phyloP scores from a whole-genome alignment of 371 early-diverging fungal genomes.

The Circinella minor region DNA sequence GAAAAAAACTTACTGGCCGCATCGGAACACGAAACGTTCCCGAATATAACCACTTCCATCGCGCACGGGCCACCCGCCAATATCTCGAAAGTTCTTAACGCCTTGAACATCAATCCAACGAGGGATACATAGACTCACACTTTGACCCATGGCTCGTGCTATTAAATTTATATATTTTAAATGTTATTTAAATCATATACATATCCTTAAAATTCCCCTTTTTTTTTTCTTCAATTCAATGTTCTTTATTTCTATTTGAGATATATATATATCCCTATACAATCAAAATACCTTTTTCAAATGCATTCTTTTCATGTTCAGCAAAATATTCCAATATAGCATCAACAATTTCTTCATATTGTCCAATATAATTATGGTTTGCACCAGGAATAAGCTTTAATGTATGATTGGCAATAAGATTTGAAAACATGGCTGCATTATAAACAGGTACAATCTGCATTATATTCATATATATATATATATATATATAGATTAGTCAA shows the following conservation, averaged over 20 bases:
- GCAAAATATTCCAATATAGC: slow-evolving; percentile 45
- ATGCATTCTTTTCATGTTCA: slow-evolving; percentile 48
- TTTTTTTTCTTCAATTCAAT: no score
- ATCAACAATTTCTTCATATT: slow-evolving; percentile 48
- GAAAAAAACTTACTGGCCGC: slow-evolving; percentile 34
- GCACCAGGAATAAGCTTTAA: slow-evolving; percentile 57
- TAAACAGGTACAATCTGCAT: slow-evolving; percentile 59
- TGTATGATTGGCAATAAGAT: slow-evolving; percentile 55
- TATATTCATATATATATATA: background rate
- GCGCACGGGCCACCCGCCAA: slow-evolving; percentile 58
- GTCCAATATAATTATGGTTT: slow-evolving; percentile 60
- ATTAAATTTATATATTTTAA: slow-evolving; percentile 5
- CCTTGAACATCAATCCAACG: slow-evolving; percentile 63
- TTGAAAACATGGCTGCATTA: slow-evolving; percentile 59
- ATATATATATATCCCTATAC: background rate
- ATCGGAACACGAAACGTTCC: slow-evolving; percentile 44
- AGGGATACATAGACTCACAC: slow-evolving; percentile 29
- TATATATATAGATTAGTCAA: background rate
- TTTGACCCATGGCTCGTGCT: slow-evolving; percentile 39
- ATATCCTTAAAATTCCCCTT: background rate
- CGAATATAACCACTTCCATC: slow-evolving; percentile 54
- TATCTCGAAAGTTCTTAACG: slow-evolving; percentile 67
- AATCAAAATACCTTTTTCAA: slow-evolving; percentile 34
- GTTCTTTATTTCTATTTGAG: no score
- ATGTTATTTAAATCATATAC: background rate